Conservation (phyloP, 148 eudicot genomes). For the Cornus florida region DNA sequence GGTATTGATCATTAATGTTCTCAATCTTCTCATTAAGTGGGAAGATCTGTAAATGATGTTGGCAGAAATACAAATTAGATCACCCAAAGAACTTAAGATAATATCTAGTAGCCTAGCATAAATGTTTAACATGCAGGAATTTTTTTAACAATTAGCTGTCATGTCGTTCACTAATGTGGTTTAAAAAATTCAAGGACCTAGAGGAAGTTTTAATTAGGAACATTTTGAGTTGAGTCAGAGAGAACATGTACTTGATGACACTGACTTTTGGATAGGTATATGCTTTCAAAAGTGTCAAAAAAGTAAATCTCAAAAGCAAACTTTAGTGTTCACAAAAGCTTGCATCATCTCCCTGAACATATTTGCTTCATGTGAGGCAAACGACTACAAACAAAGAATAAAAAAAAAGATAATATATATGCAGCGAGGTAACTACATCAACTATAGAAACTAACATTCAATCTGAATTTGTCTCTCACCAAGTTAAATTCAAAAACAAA, state of each 20-base stretch:
- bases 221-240: too few relatives aligned
- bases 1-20: constrained; percentile 23
- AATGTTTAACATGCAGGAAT: too few relatives aligned
- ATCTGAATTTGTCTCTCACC: constrained; percentile 2
- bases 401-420: too few relatives aligned
- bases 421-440: background rate
- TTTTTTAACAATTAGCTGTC: background rate
- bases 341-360: background rate
- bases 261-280: background rate
- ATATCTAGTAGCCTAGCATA: background rate
- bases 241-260: background rate
- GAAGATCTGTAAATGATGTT: constrained; percentile 20
- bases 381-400: background rate
- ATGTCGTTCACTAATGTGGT: background rate
- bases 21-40: constrained; percentile 26
- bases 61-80: background rate
- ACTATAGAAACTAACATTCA: background rate
- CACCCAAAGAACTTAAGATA: background rate
- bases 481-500: background rate
- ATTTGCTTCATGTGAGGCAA: background rate
- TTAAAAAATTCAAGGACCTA: background rate
- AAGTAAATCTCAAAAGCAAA: background rate
- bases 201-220: background rate
- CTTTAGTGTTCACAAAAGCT: background rate
- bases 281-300: background rate